A percentile compares a stretch with the other conserved stretches of the same genome.
phyloP scores from a whole-genome alignment of 805 yeast species.

The Ogataea allantospora region DNA sequence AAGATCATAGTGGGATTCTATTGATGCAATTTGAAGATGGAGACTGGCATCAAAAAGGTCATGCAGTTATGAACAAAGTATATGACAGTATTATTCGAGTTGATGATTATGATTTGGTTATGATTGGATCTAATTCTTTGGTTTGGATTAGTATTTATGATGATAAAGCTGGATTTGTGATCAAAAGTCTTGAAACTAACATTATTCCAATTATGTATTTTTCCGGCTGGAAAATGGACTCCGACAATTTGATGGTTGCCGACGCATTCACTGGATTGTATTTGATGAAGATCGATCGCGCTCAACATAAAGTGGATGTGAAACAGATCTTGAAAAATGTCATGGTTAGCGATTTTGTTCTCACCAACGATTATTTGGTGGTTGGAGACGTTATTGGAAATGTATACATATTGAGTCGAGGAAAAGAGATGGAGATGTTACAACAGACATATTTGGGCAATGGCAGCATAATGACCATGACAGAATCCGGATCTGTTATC shows the following conservation, averaged over 20 bases:
- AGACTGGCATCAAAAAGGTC: constrained; percentile 7
- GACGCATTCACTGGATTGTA: constrained; percentile 27
- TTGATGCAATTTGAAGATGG: constrained; percentile 6
- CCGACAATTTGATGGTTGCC: constrained; percentile 12
- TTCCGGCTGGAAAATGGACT: constrained; percentile 2
- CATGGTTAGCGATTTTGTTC: constrained; percentile 6
- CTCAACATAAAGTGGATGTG: neutral
- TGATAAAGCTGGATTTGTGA: neutral
- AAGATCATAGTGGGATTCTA: constrained; percentile 5
- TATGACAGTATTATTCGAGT: constrained; percentile 4
- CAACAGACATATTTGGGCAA: constrained; percentile 1
- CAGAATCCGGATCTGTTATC: neutral
- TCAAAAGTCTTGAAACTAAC: neutral
- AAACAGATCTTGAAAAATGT: constrained; percentile 8
- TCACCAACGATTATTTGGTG: constrained; percentile 17
- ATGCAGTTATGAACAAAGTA: constrained; percentile 3
- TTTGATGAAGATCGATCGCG: constrained; percentile 9
- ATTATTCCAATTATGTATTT: constrained; percentile 3
- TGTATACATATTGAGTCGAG: constrained; percentile 15
- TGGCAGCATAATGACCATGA: constrained; percentile 1
- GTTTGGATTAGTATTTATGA: constrained; percentile 7
- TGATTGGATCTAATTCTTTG: constrained; percentile 17
- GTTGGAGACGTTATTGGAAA: constrained; percentile 30
- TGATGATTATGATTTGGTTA: constrained; percentile 7
- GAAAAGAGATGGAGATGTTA: neutral